A percentile compares a stretch with the other conserved stretches of the same genome.
These are phyloP conservation scores for Nyctanthes arbortristis DNA, from an alignment of 257 asterid species.

Conservation along the genomic window DNA sequence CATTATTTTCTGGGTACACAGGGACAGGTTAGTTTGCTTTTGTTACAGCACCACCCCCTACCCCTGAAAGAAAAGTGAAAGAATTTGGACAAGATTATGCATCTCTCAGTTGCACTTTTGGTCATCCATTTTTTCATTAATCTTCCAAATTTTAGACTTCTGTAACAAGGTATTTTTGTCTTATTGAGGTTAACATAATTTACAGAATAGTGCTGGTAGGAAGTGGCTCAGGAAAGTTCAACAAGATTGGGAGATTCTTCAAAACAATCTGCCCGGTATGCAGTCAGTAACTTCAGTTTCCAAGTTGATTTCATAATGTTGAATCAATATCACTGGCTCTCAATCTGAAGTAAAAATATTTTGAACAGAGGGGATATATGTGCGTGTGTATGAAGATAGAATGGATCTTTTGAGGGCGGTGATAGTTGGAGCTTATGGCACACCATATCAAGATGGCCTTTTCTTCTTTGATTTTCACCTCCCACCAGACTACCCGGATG, in stretches of 20 bases:
- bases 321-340: constrained; percentile 19
- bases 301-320: constrained; percentile 20
- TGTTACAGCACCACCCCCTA: neutral
- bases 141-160: no score
- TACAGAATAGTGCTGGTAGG: constrained; percentile 76
- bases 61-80: constrained; percentile 7
- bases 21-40: constrained; percentile 61
- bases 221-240: constrained; percentile 98
- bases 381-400: constrained; percentile 92
- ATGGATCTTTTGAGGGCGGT: constrained; percentile 99
- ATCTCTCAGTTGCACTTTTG: constrained; percentile 1
- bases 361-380: constrained; percentile 84
- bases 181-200: neutral
- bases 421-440: constrained; percentile 97
- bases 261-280: constrained; percentile 91
- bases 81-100: constrained; percentile 5
- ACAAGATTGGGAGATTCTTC: constrained; percentile 96
- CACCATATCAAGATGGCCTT: constrained; percentile 99
- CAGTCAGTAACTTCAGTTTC: constrained; percentile 20
- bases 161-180: neutral
- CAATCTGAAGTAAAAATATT: constrained; percentile 13
- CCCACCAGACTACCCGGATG: constrained; percentile 91
- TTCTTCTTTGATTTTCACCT: constrained; percentile 96
- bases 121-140: constrained; percentile 4
- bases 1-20: constrained; percentile 67